Evolutionary conservation across 2,329 filamentous ascomycete genomes (phyloP).

Genomic region (Pseudocercospora macadamiae): DNA sequence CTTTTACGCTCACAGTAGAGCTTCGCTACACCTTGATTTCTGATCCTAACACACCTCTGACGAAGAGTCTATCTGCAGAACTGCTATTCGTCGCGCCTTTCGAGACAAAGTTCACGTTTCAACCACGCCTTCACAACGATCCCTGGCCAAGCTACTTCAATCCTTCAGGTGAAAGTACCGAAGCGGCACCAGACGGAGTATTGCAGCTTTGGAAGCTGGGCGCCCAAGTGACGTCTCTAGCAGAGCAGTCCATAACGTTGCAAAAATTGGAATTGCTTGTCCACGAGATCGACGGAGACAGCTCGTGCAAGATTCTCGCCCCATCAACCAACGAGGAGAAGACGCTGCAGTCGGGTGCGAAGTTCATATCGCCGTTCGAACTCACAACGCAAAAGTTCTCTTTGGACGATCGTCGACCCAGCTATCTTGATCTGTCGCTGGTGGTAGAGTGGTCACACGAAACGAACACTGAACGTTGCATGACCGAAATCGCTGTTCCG

Average conservation of each 20-base stretch:
- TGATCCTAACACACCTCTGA: conserved; percentile 78
- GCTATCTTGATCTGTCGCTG: conserved; percentile 74
- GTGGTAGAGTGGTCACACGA: conserved; percentile 75
- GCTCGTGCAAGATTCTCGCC: conserved; percentile 54
- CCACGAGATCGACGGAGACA: conserved; percentile 63
- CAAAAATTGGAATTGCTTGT: conserved; percentile 68
- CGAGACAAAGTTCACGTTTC: conserved; percentile 86
- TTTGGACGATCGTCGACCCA: conserved; percentile 79
- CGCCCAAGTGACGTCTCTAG: conserved; percentile 74
- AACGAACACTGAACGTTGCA: conserved; percentile 44
- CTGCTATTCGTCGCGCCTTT: conserved; percentile 81
- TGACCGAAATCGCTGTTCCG: conserved; percentile 73
- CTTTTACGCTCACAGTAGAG: conserved; percentile 72
- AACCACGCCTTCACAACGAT: conserved; percentile 74
- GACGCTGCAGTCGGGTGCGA: conserved; percentile 19
- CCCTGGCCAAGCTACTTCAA: conserved; percentile 89
- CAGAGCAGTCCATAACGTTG: conserved; percentile 62
- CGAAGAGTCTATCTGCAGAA: conserved; percentile 70
- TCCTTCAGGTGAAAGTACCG: conserved; percentile 34
- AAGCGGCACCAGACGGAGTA: conserved; percentile 59
- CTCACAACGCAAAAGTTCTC: conserved; percentile 74
- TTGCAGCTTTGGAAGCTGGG: conserved; percentile 80
- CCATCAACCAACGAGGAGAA: conserved; percentile 14
- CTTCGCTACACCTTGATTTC: conserved; percentile 77
- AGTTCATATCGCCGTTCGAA: conserved; percentile 28